Base-by-base conservation (phyloP, 2,329 filamentous ascomycete genomes). In the Bipolaris bicolor region DNA sequence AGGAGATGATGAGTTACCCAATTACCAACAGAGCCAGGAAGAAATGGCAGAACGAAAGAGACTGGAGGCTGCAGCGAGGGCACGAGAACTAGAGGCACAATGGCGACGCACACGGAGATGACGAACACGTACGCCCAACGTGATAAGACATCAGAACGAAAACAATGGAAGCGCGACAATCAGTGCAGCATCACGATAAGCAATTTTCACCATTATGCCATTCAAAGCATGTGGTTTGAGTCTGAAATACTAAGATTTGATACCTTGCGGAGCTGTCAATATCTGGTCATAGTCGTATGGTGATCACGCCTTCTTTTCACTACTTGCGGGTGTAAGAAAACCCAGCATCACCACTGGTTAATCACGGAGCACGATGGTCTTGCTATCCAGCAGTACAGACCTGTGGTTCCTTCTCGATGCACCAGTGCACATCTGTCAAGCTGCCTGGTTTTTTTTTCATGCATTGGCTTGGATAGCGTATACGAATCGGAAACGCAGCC, bases 11-110 rank as follows among this genome's bases (percentile, higher is more conserved):
- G 78, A 82, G 57, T 59, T 82, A 13, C 80, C 80, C 0, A 74
- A 81, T 58, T 82, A 82, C 58, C 79, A 78, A 24, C 73, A 78
- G 54, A 81, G 79, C 55, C 80, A 82, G 64, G 78, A 78, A 11
- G 77, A 81, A 58, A 79, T 79, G 63, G 74, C 75, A 26, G 74
- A 70, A 7, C 67, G 59, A 43, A 77, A 73, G 52, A 67, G 79
- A 31, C 63, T 63, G 11, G 78, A 78, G 58, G 80, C 79, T n/a
- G 70, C 76, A 11, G 71, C 75, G 33, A 67, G 80, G 58, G 80
- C 80, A 45, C 69, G 76, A 52, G 80, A 82, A 55, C 56, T 82
- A 57, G 78, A 80, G 51, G 72, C 72, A 33, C 69, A 78, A 49
- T 82, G 80, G 80, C 74, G 64, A 29, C 60, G 57, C 24, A 59